Evolutionary conservation across 192 early-diverging fungal species (phyloP).

Genomic region (Entomortierella parvispora): DNA sequence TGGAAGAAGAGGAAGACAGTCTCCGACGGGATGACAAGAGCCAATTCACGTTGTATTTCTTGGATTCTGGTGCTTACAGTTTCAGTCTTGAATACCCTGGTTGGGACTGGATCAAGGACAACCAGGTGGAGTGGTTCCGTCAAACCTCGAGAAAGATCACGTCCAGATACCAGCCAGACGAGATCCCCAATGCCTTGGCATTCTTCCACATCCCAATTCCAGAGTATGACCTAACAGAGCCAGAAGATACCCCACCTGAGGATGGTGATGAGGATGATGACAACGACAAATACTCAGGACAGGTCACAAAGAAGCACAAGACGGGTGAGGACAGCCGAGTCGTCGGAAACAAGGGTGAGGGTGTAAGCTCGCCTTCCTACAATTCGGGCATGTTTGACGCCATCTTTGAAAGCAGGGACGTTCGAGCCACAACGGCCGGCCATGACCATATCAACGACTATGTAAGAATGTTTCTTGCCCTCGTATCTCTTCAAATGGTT

Average conservation of each 20-base stretch:
- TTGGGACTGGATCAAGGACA: slow-evolving; percentile 53
- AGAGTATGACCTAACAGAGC: slow-evolving; percentile 27
- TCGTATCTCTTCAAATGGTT: neutral
- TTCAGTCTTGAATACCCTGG: slow-evolving; percentile 44
- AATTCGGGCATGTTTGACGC: slow-evolving; percentile 52
- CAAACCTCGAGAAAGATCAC: slow-evolving; percentile 36
- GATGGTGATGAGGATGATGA: slow-evolving; percentile 14
- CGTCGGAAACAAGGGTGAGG: slow-evolving; percentile 33
- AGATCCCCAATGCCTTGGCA: slow-evolving; percentile 53
- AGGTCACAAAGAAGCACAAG: slow-evolving; percentile 4
- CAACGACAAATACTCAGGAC: neutral
- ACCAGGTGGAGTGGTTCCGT: slow-evolving; percentile 58
- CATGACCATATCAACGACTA: slow-evolving; percentile 50
- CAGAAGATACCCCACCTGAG: neutral
- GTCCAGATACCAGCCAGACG: neutral
- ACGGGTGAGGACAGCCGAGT: neutral
- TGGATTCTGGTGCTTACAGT: slow-evolving; percentile 54
- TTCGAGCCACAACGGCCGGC: slow-evolving; percentile 36
- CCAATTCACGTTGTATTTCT: slow-evolving; percentile 54
- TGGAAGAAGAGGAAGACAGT: neutral
- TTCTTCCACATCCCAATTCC: slow-evolving; percentile 61
- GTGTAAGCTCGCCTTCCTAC: slow-evolving; percentile 36
- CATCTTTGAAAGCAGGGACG: slow-evolving; percentile 35
- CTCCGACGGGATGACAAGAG: slow-evolving; percentile 3
- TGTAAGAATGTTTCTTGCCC: slow-evolving; percentile 15